Evolutionary conservation across 2,329 filamentous ascomycete species (phyloP).

Genomic region (Pseudopyricularia cyperi): DNA sequence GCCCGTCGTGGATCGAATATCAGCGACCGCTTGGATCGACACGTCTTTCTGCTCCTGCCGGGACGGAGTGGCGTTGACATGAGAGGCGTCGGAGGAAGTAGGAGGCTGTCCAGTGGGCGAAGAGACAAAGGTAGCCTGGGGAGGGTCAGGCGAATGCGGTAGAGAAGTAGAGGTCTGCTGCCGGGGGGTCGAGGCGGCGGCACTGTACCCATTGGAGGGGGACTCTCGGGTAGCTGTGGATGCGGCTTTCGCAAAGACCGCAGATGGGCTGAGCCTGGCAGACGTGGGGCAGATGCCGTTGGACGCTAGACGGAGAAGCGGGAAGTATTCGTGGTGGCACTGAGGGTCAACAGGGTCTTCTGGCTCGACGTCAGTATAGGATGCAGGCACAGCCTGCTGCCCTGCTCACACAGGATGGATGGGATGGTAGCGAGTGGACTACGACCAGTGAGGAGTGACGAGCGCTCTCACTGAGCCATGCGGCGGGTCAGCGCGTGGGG

Average conservation of each 20-base stretch:
- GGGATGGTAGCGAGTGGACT: neutral
- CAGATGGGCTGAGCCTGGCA: constrained; percentile 1
- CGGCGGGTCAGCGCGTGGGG: neutral
- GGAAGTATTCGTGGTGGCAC: constrained; percentile 5
- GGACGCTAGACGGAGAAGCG: constrained; percentile 7
- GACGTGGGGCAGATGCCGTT: constrained; percentile 3
- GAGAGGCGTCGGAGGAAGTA: neutral
- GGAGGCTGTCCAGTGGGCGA: neutral
- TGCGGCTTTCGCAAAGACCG: neutral
- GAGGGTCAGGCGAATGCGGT: neutral
- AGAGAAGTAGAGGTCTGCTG: constrained; percentile 1
- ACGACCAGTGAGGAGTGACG: neutral
- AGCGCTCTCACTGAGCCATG: neutral
- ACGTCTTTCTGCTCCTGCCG: constrained; percentile 3
- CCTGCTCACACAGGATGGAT: neutral
- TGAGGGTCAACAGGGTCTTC: constrained; percentile 2
- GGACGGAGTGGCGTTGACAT: constrained; percentile 3
- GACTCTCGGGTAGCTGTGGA: constrained; percentile 3
- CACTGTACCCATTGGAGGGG: neutral
- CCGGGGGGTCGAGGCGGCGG: neutral
- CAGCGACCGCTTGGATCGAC: constrained; percentile 2
- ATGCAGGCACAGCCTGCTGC: neutral
- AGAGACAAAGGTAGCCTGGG: neutral
- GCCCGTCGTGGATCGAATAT: constrained; percentile 5
- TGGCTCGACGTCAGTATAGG: constrained; percentile 4